Base-by-base conservation (phyloP, 768 basidiomycete species). In the Antrodiella citrinella region DNA sequence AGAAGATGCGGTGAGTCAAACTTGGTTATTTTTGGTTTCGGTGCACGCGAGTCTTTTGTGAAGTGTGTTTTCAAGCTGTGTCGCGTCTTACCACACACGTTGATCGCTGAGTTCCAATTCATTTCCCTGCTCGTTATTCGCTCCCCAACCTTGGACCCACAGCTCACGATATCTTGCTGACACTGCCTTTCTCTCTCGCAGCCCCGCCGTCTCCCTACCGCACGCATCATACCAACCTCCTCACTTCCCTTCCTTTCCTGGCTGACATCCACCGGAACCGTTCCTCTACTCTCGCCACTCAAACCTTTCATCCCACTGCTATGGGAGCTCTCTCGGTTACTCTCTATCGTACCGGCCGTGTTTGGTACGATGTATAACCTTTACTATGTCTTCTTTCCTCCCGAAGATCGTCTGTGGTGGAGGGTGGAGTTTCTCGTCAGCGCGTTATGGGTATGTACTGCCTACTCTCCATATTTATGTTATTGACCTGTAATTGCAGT, bases 281-380 rank as follows among this genome's bases (percentile, higher is more conserved):
- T 39, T 75, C 76, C 78, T 9, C 68, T 81, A 2, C 78, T 79
- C 1, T 74, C 74, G 12, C 70, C 62, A 38, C 66, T 71, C 23
- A n/a, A 69, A 73, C 43, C 71, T 70, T 64, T 81, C 19, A 80
- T 78, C 1, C 77, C 76, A 0, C 59, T 87, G 9, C 73, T 90
- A 12, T 89, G 88, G 59, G 80, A 86, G 57, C 74, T 77, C 13
- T 84, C 80, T 13, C 78, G 86, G 20, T 71, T 85, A 23, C 74
- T 88, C 24, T 78, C 85, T 13, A 71, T 90, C 48, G 82, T 89
- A 0, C 87, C 87, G 24, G 84, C 87, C 23, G 61, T 82, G 2
- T 68, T 84, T 35, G 88, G 86, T 18, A 75, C 79, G 7, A 54
- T 85, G 2, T 75, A 77, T 59, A 86, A 86, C 50, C 47, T 81